Evolutionary conservation across 2,329 filamentous ascomycete genomes (phyloP), one percentile per base, ranked within the genome.

Genomic region (Pseudocercospora cruenta): DNA sequence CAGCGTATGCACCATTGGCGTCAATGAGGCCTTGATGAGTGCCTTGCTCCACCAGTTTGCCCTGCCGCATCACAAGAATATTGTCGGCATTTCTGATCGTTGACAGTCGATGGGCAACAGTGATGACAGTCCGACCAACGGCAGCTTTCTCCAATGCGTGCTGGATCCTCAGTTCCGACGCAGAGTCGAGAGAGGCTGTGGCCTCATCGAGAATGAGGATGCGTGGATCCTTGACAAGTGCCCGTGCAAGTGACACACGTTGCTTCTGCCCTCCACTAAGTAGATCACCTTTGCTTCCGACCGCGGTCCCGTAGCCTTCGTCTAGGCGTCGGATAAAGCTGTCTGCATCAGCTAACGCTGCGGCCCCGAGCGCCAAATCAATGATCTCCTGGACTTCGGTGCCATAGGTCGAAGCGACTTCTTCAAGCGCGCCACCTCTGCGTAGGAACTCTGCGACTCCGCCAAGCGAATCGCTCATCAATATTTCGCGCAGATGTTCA

Each of bases 271-370:
- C 81, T 21, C 80, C 80, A 26, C 77, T 79, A 58, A 69, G 62
- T n/a, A 66, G 61, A 33, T 63, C 62, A 3, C 67, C 67, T 10
- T 62, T 54, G 22, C 62, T 60, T 7, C 87, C 87, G 1, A 88
- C 84, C 3, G 81, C 78, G 0, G 80, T 80, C 2, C 80, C 82
- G 8, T 82, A 76, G 43, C 83, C 80, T 70, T 83, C 75, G 57
- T 87, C 83, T 1, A 87, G 82, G 1, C 76, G 78, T 51, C 81
- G 78, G 69, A 87, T 87, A 72, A 88, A 90, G 12, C 72, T 73
- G 59, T 54, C 59, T 5, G 67, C 88, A 75, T 90, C 87, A 0
- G 89, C 88, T 28, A 89, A 80, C 12, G 77, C 79, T 2, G 87
- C 84, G 21, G 88, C 85, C 16, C 72, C 74, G 31, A 81, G 78